Evolutionary conservation across 1,284 basidiomycete species (phyloP), one percentile per base, ranked within the genome.

Genomic region (Cutaneotrichosporon sp.): DNA sequence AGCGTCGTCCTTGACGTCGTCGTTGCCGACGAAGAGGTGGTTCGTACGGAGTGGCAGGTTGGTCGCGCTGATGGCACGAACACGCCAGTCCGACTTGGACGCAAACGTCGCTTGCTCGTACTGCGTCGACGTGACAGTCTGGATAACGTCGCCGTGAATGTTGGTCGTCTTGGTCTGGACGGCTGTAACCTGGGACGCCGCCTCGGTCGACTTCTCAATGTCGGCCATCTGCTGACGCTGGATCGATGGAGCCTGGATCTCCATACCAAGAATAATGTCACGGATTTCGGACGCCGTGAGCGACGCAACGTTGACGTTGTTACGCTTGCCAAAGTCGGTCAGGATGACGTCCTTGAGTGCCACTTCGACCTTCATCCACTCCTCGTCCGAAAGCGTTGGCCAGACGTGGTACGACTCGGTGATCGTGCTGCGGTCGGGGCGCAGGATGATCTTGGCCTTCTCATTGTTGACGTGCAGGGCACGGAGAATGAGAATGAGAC

Each of bases 221-320:
- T 98, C 96, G 14, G 94, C 96, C 93, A 97, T 97, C 77, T 98
- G 94, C 76, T 98, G 96, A 47, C 96, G 86, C 73, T 99, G 96
- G 44, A 80, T 78, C 22, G 80, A 80, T 0, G 80, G 80, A 14
- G 75, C 75, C 26, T 72, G 70, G 41, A 65, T 63, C 77, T 97
- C 93, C 80, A 97, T 94, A 71, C 92, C 92, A 44, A 97, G 81
- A 61, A 97, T 97, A 72, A 96, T 90, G 72, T 97, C 92, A 55
- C 92, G 84, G 59, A 98, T 91, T 77, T 99, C 96, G 62, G 87
- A 92, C 41, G 89, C 87, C 0, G 96, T 98, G 59, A 99, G 77
- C 23, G 93, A 97, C 1, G 93, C 94, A 47, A 97, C 93, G 76
- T 98, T 98, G 75, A 99, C 96, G 58, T 89, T 92, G 76, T 99